phyloP scores from a whole-genome alignment of 177 flowering plant genomes.

The Vitis hybrid region DNA sequence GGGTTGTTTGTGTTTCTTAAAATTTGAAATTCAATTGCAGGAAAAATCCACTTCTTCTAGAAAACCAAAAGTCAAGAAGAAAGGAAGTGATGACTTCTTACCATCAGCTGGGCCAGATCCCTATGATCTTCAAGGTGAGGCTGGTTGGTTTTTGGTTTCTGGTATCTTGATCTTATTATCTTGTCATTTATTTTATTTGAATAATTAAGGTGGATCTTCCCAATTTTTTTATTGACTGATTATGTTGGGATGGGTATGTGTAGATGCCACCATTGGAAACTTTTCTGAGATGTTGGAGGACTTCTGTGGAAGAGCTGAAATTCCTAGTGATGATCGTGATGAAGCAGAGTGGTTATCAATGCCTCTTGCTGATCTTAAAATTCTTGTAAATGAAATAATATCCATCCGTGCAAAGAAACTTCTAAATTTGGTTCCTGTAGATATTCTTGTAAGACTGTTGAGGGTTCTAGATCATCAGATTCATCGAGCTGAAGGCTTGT shows the following conservation, averaged over 20 bases:
- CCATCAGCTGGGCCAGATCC: conserved; percentile 39
- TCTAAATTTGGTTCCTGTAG: conserved; percentile 82
- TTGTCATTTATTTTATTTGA: background rate
- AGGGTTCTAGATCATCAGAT: conserved; percentile 84
- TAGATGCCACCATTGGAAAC: conserved; percentile 55
- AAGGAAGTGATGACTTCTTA: conserved; percentile 34
- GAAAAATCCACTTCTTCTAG: conserved; percentile 43
- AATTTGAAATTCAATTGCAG: conserved; percentile 41
- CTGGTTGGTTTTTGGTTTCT: background rate
- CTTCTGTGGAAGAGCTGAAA: conserved; percentile 71
- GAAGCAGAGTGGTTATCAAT: conserved; percentile 69
- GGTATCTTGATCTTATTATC: background rate
- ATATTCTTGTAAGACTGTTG: conserved; percentile 62
- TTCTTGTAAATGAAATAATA: conserved; percentile 70
- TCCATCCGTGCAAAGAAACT: conserved; percentile 62
- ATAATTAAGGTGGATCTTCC: background rate
- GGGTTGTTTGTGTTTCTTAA: conserved; percentile 1
- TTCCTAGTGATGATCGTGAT: conserved; percentile 63
- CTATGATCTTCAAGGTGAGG: conserved; percentile 65
- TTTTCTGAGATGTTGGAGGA: conserved; percentile 78
- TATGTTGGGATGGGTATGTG: conserved; percentile 7
- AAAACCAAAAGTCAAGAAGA: conserved; percentile 67
- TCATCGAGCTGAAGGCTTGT: conserved; percentile 83
- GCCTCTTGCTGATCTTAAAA: conserved; percentile 58
- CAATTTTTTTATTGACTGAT: background rate